Evolutionary conservation across 257 asterid genomes (phyloP).

Genomic region (Solanum pennellii): DNA sequence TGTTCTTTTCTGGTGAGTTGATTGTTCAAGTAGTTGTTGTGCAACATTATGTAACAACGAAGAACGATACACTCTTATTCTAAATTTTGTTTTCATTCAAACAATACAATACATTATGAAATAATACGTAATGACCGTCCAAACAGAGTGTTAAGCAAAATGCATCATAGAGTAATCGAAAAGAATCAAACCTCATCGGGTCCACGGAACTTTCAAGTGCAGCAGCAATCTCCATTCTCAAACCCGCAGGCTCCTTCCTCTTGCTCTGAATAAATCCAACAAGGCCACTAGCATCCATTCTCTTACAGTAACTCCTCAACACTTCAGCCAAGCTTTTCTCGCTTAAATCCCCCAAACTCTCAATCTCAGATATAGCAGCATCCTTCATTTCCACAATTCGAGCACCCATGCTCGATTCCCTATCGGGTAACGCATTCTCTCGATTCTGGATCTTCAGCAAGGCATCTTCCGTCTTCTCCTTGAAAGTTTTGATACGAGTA

Average conservation of each 20-base stretch:
- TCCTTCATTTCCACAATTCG: conserved; percentile 2
- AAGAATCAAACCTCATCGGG: conserved; percentile 6
- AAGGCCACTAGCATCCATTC: conserved; percentile 11
- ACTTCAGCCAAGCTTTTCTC: background rate
- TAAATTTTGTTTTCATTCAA: background rate
- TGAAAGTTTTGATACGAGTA: background rate
- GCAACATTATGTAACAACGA: background rate
- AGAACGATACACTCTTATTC: background rate
- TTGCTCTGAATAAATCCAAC: background rate
- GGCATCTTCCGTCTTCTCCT: background rate
- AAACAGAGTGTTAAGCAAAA: background rate
- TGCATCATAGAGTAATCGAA: background rate
- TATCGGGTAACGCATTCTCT: background rate
- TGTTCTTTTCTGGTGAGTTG: background rate
- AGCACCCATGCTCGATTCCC: background rate
- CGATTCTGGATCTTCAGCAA: background rate
- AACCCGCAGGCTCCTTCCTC: conserved; percentile 1
- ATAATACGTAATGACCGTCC: background rate
- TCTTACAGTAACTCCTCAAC: conserved; percentile 6
- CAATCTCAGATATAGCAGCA: conserved; percentile 1
- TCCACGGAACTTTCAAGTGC: conserved; percentile 4
- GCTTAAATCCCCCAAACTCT: background rate
- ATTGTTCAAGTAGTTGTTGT: background rate
- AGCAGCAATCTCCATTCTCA: conserved; percentile 2
- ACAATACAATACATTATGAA: background rate